Evolutionary conservation across 306 rosid species (phyloP).

Genomic region (Pyrus communis): DNA sequence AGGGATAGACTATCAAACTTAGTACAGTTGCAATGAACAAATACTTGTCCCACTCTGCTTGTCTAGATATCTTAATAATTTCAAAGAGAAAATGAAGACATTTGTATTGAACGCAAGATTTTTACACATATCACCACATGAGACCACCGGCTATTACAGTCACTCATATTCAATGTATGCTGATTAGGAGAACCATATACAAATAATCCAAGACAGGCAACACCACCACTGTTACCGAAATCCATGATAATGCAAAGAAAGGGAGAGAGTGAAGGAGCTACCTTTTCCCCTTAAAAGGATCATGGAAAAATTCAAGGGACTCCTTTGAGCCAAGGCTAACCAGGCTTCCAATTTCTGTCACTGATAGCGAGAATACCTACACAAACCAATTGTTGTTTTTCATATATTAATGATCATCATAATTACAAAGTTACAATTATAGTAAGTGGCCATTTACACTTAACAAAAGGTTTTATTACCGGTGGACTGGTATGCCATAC

Average conservation of each 20-base stretch:
- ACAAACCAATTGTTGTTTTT: constrained; percentile 21
- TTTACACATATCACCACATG: neutral
- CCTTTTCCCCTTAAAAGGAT: constrained; percentile 70
- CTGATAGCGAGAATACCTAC: constrained; percentile 77
- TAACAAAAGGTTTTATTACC: neutral
- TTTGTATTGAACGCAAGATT: neutral
- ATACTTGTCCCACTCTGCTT: neutral
- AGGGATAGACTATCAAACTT: neutral
- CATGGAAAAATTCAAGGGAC: constrained; percentile 70
- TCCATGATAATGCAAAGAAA: neutral
- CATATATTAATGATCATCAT: neutral
- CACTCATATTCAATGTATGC: neutral
- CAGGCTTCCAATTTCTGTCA: constrained; percentile 72
- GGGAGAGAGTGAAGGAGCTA: constrained; percentile 8
- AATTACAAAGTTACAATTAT: neutral
- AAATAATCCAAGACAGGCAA: neutral
- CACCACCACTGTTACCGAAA: neutral
- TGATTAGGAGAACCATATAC: neutral
- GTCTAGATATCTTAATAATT: neutral
- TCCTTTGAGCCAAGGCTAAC: constrained; percentile 63
- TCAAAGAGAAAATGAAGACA: neutral
- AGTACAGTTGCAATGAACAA: neutral
- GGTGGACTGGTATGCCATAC: neutral
- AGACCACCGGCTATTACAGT: neutral
- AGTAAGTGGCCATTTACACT: neutral